Evolutionary conservation across 768 basidiomycete genomes (phyloP).

Genomic region (Candolleomyces aberdarensis): DNA sequence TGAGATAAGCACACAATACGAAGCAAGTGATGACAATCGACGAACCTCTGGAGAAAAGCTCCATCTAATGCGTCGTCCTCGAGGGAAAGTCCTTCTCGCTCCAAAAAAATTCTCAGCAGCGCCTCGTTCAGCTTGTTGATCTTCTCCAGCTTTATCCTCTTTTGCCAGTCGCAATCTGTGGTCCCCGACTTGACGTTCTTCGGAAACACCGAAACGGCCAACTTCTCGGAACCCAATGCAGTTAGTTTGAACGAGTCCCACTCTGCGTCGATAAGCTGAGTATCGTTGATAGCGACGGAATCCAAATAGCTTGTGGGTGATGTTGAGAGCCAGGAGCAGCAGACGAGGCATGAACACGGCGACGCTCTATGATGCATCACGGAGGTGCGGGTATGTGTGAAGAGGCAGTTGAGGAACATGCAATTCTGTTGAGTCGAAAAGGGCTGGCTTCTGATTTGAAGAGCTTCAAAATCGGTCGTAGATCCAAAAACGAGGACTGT

Average conservation of each 20-base stretch:
- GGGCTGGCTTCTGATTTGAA: neutral
- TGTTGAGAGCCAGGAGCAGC: neutral
- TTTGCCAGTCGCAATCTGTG: neutral
- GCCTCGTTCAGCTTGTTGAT: neutral
- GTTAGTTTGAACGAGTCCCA: neutral
- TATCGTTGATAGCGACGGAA: neutral
- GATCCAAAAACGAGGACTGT: neutral
- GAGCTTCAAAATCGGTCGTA: neutral
- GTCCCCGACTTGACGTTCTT: neutral
- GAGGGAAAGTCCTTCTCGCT: neutral
- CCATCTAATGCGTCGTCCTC: neutral
- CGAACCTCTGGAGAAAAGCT: neutral
- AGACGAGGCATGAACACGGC: neutral
- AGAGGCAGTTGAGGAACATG: neutral
- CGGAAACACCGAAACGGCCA: neutral
- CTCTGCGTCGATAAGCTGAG: neutral
- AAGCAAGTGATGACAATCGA: neutral
- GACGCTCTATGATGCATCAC: neutral
- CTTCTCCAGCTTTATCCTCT: neutral
- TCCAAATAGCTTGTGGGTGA: neutral
- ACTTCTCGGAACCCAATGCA: neutral
- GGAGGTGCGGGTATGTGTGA: neutral
- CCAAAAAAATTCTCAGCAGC: neutral
- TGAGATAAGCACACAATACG: neutral
- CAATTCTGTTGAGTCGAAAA: neutral